Evolutionary conservation across 2,329 filamentous ascomycete species (phyloP).

Genomic region (Scolecobasidium constrictum): DNA sequence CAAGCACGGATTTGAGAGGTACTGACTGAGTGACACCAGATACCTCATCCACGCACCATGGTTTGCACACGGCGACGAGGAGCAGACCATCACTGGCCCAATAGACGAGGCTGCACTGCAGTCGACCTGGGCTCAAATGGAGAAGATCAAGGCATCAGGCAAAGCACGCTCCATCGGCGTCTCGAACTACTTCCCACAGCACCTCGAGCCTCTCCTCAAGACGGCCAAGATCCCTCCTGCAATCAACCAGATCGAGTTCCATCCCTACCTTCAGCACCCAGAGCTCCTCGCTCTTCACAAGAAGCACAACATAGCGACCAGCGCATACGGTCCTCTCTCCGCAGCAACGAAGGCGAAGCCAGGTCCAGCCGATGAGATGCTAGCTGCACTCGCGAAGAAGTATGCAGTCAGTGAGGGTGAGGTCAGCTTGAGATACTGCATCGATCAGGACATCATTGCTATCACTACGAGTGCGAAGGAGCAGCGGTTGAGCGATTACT

Average conservation of each 20-base stretch:
- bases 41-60: constrained; percentile 54
- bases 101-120: constrained; percentile 40
- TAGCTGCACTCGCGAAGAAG: constrained; percentile 45
- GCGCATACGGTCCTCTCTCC: constrained; percentile 35
- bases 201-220: constrained; percentile 44
- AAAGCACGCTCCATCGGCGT: constrained; percentile 52
- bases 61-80: constrained; percentile 32
- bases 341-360: constrained; percentile 43
- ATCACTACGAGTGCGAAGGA: constrained; percentile 53
- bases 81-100: constrained; percentile 22
- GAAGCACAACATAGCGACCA: constrained; percentile 35
- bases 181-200: constrained; percentile 46
- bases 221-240: constrained; percentile 46
- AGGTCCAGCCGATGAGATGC: constrained; percentile 44
- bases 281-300: constrained; percentile 45
- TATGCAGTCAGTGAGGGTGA: constrained; percentile 49
- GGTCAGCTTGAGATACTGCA: constrained; percentile 47
- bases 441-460: constrained; percentile 48
- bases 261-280: constrained; percentile 55
- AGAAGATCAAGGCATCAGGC: constrained; percentile 44
- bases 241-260: constrained; percentile 59
- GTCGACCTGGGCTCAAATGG: constrained; percentile 49
- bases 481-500: constrained; percentile 46
- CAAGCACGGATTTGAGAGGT: too few species aligned
- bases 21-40: too few species aligned